phyloP scores from a whole-genome alignment of 495 filamentous ascomycete species.

The Neurospora pannonica region DNA sequence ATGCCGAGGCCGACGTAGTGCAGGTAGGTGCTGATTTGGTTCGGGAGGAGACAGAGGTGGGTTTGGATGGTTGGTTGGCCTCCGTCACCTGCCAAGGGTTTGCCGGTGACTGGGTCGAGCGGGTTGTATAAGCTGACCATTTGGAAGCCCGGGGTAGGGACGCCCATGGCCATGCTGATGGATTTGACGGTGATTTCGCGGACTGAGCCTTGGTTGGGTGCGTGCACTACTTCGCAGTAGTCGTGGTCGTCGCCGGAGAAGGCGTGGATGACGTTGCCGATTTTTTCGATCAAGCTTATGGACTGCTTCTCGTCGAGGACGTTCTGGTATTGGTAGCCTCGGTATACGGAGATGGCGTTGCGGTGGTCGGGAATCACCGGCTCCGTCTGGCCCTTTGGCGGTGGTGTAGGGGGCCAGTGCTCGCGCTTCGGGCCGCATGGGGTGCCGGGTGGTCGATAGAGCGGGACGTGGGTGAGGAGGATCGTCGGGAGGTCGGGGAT shows the following conservation, averaged over 20 bases:
- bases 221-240: constrained; percentile 84
- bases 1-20: constrained; percentile 57
- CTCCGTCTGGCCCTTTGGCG: constrained; percentile 42
- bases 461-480: constrained; percentile 81
- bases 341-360: constrained; percentile 63
- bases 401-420: constrained; percentile 59
- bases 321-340: constrained; percentile 95
- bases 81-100: constrained; percentile 36
- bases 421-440: constrained; percentile 89
- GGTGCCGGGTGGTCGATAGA: constrained; percentile 70
- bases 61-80: constrained; percentile 61
- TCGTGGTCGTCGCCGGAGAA: constrained; percentile 98
- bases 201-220: constrained; percentile 51
- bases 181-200: constrained; percentile 92
- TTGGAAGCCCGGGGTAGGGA: constrained; percentile 77
- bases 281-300: constrained; percentile 55
- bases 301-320: constrained; percentile 71
- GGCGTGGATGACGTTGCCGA: constrained; percentile 67
- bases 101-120: constrained; percentile 50
- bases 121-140: constrained; percentile 91
- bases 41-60: constrained; percentile 84
- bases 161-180: constrained; percentile 94
- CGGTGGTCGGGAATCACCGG: constrained; percentile 58
- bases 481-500: constrained; percentile 63
- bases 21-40: constrained; percentile 74